phyloP scores from a whole-genome alignment of 2,329 filamentous ascomycete species.

The Penicillium sp. region DNA sequence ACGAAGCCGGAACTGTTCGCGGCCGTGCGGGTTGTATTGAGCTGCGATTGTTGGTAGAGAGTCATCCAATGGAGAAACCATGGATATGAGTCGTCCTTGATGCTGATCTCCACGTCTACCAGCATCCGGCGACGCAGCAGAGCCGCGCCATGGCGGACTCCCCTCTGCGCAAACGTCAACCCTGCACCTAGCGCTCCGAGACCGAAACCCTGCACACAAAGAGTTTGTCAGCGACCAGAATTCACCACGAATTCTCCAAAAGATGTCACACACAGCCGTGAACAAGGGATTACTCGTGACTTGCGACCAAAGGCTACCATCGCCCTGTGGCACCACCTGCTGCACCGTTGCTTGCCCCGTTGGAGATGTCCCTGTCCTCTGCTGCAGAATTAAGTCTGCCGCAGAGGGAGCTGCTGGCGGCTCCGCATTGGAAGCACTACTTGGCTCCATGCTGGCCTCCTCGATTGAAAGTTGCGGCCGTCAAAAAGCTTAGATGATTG shows the following conservation, averaged over 20 bases:
- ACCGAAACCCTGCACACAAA: constrained; percentile 67
- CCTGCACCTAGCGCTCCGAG: constrained; percentile 85
- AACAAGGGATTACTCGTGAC: constrained; percentile 53
- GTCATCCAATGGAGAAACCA: constrained; percentile 97
- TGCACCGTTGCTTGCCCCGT: constrained; percentile 30
- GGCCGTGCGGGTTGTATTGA: constrained; percentile 55
- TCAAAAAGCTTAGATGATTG: not conserved
- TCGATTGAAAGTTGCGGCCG: constrained; percentile 13
- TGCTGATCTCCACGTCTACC: constrained; percentile 93
- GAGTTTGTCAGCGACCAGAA: constrained; percentile 3
- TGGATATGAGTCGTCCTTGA: constrained; percentile 87
- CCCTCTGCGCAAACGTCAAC: constrained; percentile 77
- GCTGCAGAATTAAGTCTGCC: constrained; percentile 39
- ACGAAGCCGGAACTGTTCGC: constrained; percentile 47
- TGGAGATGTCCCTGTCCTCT: constrained; percentile 35
- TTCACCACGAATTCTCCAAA: not conserved
- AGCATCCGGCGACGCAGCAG: constrained; percentile 82
- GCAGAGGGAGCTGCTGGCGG: constrained; percentile 36
- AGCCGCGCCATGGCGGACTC: constrained; percentile 69
- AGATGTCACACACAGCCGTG: constrained; percentile 45
- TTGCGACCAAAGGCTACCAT: constrained; percentile 47
- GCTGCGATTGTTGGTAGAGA: constrained; percentile 68
- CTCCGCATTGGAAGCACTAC: constrained; percentile 32
- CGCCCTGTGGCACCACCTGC: constrained; percentile 31
- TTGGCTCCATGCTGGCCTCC: constrained; percentile 40